Conservation (phyloP, 1,284 basidiomycete genomes). For the Tilletia horrida region DNA sequence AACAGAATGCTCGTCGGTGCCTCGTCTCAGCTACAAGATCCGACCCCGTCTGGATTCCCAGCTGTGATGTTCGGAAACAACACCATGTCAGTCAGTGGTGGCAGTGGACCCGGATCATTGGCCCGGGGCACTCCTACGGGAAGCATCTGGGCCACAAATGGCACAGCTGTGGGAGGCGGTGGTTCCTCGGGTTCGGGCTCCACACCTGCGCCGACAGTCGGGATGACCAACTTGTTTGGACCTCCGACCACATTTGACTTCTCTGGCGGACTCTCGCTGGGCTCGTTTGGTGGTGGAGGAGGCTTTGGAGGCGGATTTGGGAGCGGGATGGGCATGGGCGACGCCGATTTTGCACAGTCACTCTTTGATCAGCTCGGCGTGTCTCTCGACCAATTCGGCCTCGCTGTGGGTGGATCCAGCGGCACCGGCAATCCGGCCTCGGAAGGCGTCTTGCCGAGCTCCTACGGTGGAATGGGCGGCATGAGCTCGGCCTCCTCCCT, state of each 20-base stretch:
- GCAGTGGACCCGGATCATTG: no score
- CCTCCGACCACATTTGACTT: conserved; percentile 7
- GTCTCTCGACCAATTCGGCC: conserved; percentile 13
- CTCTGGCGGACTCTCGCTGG: conserved; percentile 1
- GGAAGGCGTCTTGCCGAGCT: neutral
- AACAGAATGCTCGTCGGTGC: no score
- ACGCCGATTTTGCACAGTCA: conserved; percentile 12
- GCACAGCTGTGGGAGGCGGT: neutral
- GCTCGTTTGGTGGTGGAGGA: neutral
- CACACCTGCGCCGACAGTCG: neutral
- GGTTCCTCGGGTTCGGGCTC: neutral
- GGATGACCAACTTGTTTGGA: neutral
- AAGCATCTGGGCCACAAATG: no score
- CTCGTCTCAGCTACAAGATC: no score
- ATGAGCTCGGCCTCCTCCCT: neutral
- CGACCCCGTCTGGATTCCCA: no score
- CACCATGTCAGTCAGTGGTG: no score
- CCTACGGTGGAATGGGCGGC: neutral
- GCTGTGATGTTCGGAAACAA: no score
- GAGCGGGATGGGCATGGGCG: conserved; percentile 12
- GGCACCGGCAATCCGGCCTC: neutral
- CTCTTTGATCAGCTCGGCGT: conserved; percentile 4
- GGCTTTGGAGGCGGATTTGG: conserved; percentile 10
- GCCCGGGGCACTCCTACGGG: neutral
- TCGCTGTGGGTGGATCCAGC: neutral